Conservation (phyloP, 2,329 filamentous ascomycete genomes). For the Coniochaeta sp. region DNA sequence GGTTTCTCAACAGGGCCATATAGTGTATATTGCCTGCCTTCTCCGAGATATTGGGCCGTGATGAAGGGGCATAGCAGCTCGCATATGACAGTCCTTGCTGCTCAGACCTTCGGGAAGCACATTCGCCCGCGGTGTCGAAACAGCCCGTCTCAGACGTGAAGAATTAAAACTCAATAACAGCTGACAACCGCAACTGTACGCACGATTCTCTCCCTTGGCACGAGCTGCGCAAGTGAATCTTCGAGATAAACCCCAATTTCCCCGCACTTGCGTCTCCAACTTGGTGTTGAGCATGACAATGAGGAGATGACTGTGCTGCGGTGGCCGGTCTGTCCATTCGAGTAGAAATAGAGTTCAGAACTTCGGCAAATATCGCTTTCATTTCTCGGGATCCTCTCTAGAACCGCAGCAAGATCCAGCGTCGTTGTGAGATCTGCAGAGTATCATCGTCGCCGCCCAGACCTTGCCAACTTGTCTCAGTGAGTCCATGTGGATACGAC, state of each 20-base stretch:
- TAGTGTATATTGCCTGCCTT: neutral
- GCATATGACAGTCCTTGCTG: neutral
- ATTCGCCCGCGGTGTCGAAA: too few species aligned
- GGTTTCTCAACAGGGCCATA: neutral
- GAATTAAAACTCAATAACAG: neutral
- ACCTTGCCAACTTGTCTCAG: too few species aligned
- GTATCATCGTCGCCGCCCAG: too few species aligned
- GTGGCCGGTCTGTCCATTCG: too few species aligned
- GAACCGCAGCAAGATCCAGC: too few species aligned
- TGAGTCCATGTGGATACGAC: too few species aligned
- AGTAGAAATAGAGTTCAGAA: too few species aligned
- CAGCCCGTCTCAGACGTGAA: neutral
- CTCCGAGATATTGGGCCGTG: neutral
- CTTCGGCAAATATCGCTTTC: too few species aligned
- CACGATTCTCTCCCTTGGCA: neutral
- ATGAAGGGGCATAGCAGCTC: neutral
- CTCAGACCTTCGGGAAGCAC: neutral
- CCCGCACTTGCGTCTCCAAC: conserved; percentile 12
- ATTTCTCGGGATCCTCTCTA: too few species aligned
- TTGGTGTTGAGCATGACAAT: neutral
- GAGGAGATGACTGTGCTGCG: too few species aligned
- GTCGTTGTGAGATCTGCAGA: too few species aligned
- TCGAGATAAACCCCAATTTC: conserved; percentile 11
- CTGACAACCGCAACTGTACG: neutral
- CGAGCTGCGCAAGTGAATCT: neutral